Conservation (phyloP, 2,329 filamentous ascomycete genomes). For the Chrysosporium keratinophilum region DNA sequence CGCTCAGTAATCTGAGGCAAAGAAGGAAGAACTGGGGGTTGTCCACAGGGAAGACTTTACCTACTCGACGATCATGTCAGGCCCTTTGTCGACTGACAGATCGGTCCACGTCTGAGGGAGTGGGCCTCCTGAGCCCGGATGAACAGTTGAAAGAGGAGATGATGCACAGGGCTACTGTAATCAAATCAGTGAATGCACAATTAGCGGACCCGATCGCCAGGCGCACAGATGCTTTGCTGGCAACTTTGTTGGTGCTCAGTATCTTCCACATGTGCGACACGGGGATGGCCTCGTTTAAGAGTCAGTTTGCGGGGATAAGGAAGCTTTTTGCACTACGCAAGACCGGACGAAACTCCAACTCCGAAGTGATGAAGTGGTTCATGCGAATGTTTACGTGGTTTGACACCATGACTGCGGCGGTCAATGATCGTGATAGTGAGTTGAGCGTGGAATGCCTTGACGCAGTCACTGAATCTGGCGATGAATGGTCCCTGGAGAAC, state of each 20-base stretch:
- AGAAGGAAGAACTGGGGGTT: conserved; percentile 49
- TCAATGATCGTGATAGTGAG: conserved; percentile 84
- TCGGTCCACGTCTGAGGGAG: conserved; percentile 26
- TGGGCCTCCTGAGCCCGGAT: conserved; percentile 39
- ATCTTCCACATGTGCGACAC: conserved; percentile 91
- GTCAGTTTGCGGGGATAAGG: conserved; percentile 84
- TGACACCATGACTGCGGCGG: conserved; percentile 81
- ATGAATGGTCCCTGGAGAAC: conserved; percentile 69
- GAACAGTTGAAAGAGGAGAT: conserved; percentile 66
- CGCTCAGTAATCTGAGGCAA: conserved; percentile 84
- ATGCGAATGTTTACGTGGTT: conserved; percentile 90
- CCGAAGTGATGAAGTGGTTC: conserved; percentile 67
- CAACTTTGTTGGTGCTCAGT: conserved; percentile 76
- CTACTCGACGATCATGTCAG: conserved; percentile 40
- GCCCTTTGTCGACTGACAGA: conserved; percentile 37
- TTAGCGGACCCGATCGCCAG: conserved; percentile 65
- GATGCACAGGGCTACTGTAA: conserved; percentile 73
- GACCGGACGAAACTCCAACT: conserved; percentile 48
- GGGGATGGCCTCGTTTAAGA: conserved; percentile 84
- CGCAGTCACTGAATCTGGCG: conserved; percentile 52
- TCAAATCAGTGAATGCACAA: conserved; percentile 72
- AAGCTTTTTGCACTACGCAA: conserved; percentile 74
- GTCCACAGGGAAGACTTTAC: conserved; percentile 43
- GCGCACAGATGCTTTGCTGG: conserved; percentile 75
- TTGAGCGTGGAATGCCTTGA: conserved; percentile 55